These are phyloP conservation scores for Trichosporon sp. DNA, from an alignment of 1,284 basidiomycete species.

Conservation along the genomic window DNA sequence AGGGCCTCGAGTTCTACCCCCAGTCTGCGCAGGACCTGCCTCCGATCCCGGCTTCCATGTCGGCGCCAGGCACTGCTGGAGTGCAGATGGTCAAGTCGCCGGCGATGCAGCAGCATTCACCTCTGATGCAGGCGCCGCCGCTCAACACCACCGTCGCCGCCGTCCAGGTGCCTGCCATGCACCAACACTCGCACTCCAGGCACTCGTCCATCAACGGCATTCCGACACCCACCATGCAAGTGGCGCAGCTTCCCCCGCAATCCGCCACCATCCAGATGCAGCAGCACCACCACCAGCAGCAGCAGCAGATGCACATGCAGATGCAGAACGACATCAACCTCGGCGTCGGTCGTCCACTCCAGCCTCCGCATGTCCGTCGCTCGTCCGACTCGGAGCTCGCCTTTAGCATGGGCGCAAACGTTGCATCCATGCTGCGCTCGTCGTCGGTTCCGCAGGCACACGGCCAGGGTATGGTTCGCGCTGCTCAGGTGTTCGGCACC, in stretches of 20 bases:
- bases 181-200: neutral
- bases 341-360: constrained; percentile 15
- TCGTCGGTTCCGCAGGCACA: constrained; percentile 16
- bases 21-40: constrained; percentile 1
- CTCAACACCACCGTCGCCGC: neutral
- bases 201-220: constrained; percentile 1
- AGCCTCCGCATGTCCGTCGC: constrained; percentile 11
- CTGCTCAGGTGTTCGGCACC: constrained; percentile 3
- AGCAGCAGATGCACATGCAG: neutral
- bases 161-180: neutral
- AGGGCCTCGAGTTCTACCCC: neutral
- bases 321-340: constrained; percentile 1
- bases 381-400: constrained; percentile 21
- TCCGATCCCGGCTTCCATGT: neutral
- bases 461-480: constrained; percentile 4
- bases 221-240: constrained; percentile 1
- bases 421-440: constrained; percentile 19
- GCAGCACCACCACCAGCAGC: neutral
- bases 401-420: constrained; percentile 11
- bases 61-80: neutral
- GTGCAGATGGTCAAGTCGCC: neutral
- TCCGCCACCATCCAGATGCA: neutral
- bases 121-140: neutral
- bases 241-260: neutral
- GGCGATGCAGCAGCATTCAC: neutral